Percentiles rank a stretch among this genome's conserved stretches.
Conservation (phyloP, 2,329 filamentous ascomycete genomes). For the Penicillium sp. region DNA sequence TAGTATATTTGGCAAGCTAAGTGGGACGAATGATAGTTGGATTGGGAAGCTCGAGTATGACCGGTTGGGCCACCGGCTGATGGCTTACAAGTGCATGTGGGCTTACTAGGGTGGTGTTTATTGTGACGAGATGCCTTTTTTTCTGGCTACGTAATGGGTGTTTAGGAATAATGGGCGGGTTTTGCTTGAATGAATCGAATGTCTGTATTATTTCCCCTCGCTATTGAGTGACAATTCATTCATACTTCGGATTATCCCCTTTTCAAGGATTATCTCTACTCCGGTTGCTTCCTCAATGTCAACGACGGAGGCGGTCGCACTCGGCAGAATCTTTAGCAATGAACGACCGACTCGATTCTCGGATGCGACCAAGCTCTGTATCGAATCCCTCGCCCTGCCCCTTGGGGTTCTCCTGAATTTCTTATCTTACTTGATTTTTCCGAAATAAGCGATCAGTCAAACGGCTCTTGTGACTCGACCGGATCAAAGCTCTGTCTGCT, state of each 20-base stretch:
- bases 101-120: slow-evolving; percentile 45
- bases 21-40: slow-evolving; percentile 89
- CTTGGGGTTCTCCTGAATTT: neutral
- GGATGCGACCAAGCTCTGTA: neutral
- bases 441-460: neutral
- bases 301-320: slow-evolving; percentile 25
- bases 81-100: slow-evolving; percentile 79
- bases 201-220: neutral
- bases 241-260: slow-evolving; percentile 42
- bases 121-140: neutral
- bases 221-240: slow-evolving; percentile 24
- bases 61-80: slow-evolving; percentile 71
- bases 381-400: neutral
- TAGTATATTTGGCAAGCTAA: slow-evolving; percentile 89
- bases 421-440: neutral
- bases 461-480: neutral
- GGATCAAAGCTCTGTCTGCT: neutral
- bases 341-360: neutral
- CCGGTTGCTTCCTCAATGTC: slow-evolving; percentile 29
- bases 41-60: slow-evolving; percentile 86
- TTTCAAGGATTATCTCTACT: slow-evolving; percentile 32
- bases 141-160: slow-evolving; percentile 10
- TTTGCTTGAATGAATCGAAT: neutral
- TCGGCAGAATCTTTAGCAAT: slow-evolving; percentile 26
- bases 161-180: slow-evolving; percentile 1